phyloP scores from a whole-genome alignment of 1,139 yeast species.

The Blastobotrys raffinosifermentans region DNA sequence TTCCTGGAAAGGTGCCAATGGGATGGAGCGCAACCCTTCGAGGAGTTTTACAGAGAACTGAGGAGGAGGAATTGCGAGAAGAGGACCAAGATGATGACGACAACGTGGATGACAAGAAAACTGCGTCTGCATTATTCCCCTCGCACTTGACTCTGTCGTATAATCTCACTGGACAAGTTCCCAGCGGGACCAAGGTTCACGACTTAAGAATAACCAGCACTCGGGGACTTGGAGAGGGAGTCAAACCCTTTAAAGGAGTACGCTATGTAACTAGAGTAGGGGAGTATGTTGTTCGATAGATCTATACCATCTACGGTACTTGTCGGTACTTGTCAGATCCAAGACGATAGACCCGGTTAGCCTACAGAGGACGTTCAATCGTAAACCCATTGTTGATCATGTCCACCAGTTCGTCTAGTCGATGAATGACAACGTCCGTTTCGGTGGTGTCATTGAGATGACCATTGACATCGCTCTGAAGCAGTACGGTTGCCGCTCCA shows the following conservation, averaged over 20 bases:
- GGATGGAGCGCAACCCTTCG: conserved; percentile 69
- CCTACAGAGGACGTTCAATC: not conserved
- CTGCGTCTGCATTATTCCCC: conserved; percentile 44
- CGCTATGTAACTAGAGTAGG: conserved; percentile 69
- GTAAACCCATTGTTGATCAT: conserved; percentile 36
- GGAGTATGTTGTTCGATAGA: conserved; percentile 46
- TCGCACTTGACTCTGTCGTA: conserved; percentile 49
- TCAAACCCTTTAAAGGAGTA: conserved; percentile 88
- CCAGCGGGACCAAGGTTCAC: conserved; percentile 71
- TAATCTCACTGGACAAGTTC: conserved; percentile 60
- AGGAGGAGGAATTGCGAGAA: conserved; percentile 13
- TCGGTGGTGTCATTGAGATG: conserved; percentile 35
- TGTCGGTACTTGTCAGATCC: not conserved
- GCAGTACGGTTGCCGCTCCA: conserved; percentile 49
- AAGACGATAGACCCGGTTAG: not conserved
- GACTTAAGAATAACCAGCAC: conserved; percentile 54
- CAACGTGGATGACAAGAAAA: conserved; percentile 7
- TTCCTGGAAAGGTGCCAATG: conserved; percentile 52
- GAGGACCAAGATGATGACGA: conserved; percentile 8
- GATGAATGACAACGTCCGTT: conserved; percentile 40
- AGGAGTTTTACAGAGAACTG: conserved; percentile 41
- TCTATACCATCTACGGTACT: not conserved
- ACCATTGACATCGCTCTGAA: conserved; percentile 44
- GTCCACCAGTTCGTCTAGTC: conserved; percentile 38
- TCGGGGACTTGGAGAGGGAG: conserved; percentile 54